phyloP scores from a whole-genome alignment of 352 stramenopile genomes.

The Phytophthora capsici region DNA sequence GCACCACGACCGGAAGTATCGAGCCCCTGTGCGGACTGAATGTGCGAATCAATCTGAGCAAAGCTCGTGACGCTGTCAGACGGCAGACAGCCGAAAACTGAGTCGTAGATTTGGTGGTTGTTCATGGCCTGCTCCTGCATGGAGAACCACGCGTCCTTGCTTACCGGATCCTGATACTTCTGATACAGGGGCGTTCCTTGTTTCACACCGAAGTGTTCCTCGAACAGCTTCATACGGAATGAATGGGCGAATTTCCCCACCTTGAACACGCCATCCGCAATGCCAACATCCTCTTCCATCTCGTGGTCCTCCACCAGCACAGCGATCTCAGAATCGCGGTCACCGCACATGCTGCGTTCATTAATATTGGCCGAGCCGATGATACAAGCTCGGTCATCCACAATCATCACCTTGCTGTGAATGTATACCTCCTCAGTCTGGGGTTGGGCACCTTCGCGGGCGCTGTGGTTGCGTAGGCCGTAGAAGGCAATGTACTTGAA shows the following conservation, averaged over 20 bases:
- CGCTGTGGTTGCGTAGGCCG: conserved; percentile 71
- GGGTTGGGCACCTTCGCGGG: conserved; percentile 40
- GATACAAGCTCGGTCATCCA: conserved; percentile 81
- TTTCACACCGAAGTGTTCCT: conserved; percentile 81
- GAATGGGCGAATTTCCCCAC: conserved; percentile 86
- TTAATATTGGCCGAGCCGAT: conserved; percentile 91
- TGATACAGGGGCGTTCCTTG: conserved; percentile 56
- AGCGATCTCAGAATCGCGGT: conserved; percentile 90
- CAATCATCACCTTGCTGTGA: conserved; percentile 93
- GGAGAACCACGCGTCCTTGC: conserved; percentile 74
- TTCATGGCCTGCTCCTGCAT: conserved; percentile 87
- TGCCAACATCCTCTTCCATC: conserved; percentile 59
- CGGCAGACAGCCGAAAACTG: conserved; percentile 80
- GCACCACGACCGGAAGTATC: conserved; percentile 41
- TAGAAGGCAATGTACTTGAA: conserved; percentile 92
- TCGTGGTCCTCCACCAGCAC: conserved; percentile 84
- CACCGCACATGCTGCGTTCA: conserved; percentile 86
- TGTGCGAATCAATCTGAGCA: conserved; percentile 69
- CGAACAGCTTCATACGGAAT: conserved; percentile 89
- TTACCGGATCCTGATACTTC: conserved; percentile 68
- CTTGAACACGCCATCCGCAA: conserved; percentile 50
- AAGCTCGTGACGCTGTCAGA: conserved; percentile 78
- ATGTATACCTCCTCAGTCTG: conserved; percentile 88
- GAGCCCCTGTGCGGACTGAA: conserved; percentile 38
- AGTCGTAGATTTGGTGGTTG: conserved; percentile 87